Percentiles rank a stretch among this genome's conserved stretches.
phyloP scores from a whole-genome alignment of 495 filamentous ascomycete genomes.

The Talaromyces borbonicus region DNA sequence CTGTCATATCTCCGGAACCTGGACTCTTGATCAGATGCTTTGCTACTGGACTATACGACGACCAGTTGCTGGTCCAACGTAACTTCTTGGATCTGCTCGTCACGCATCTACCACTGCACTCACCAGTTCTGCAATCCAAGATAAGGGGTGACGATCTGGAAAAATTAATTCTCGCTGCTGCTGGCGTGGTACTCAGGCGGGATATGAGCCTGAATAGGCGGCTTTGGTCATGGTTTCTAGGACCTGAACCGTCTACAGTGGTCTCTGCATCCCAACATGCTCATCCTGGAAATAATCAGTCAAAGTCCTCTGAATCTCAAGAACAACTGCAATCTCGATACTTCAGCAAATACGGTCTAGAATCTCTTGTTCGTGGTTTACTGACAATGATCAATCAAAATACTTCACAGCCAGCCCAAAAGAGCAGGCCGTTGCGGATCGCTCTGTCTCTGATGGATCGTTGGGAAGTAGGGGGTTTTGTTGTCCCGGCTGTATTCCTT shows the following conservation, averaged over 20 bases:
- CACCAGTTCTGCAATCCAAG: slow-evolving; percentile 63
- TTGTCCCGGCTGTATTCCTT: slow-evolving; percentile 80
- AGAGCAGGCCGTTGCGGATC: slow-evolving; percentile 81
- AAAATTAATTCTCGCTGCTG: slow-evolving; percentile 69
- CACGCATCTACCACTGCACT: slow-evolving; percentile 82
- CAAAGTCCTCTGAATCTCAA: slow-evolving; percentile 31
- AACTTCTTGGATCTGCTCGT: slow-evolving; percentile 91
- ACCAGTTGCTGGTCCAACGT: slow-evolving; percentile 83
- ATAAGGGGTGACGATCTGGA: slow-evolving; percentile 67
- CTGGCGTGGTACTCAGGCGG: slow-evolving; percentile 71
- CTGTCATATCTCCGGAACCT: slow-evolving; percentile 87
- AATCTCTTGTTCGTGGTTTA: slow-evolving; percentile 63
- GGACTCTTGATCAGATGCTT: slow-evolving; percentile 86
- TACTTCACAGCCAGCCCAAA: slow-evolving; percentile 49
- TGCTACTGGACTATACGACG: slow-evolving; percentile 77
- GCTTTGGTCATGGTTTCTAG: slow-evolving; percentile 94
- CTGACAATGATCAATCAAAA: slow-evolving; percentile 60
- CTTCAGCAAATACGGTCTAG: slow-evolving; percentile 69
- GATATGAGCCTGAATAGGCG: slow-evolving; percentile 95
- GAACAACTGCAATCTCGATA: slow-evolving; percentile 49
- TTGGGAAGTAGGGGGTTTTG: slow-evolving; percentile 87
- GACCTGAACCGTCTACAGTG: slow-evolving; percentile 56
- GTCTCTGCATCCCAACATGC: slow-evolving; percentile 25
- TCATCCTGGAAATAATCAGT: slow-evolving; percentile 39
- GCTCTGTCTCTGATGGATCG: slow-evolving; percentile 94